phyloP scores from a whole-genome alignment of 1,284 basidiomycete species.

The Vanrija humicola region DNA sequence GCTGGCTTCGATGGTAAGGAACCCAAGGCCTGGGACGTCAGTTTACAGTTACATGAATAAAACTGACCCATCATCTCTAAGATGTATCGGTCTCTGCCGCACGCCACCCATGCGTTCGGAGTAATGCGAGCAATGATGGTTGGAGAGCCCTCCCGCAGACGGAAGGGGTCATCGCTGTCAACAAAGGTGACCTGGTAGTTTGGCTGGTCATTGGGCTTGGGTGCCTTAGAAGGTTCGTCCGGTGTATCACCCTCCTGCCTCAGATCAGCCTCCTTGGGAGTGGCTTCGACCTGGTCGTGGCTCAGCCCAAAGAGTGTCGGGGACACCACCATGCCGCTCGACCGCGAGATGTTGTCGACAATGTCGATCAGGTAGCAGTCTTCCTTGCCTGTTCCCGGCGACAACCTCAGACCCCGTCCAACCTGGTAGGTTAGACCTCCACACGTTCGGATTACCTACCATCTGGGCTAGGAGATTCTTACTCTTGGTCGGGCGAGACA shows the following conservation, averaged over 20 bases:
- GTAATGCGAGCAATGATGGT: slow-evolving; percentile 54
- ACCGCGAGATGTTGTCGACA: slow-evolving; percentile 70
- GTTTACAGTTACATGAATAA: not conserved
- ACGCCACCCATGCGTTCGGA: slow-evolving; percentile 60
- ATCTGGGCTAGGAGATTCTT: slow-evolving; percentile 89
- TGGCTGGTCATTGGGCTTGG: not conserved
- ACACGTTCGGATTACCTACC: slow-evolving; percentile 53
- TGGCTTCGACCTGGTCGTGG: slow-evolving; percentile 58
- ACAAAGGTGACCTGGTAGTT: slow-evolving; percentile 63
- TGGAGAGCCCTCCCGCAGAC: slow-evolving; percentile 17
- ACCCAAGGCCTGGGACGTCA: slow-evolving; percentile 54
- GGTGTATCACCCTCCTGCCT: not conserved
- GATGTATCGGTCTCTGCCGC: slow-evolving; percentile 68
- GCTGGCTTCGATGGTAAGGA: slow-evolving; percentile 61
- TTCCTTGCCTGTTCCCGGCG: slow-evolving; percentile 71
- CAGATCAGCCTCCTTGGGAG: not conserved
- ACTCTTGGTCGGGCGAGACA: slow-evolving; percentile 82
- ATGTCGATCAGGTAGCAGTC: slow-evolving; percentile 91
- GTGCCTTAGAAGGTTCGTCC: not conserved
- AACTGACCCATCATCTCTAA: slow-evolving; percentile 65
- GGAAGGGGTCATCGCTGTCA: slow-evolving; percentile 76
- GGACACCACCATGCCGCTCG: slow-evolving; percentile 68
- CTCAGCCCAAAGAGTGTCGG: slow-evolving; percentile 86
- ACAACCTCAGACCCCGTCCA: slow-evolving; percentile 84
- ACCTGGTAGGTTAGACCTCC: slow-evolving; percentile 56